Evolutionary conservation across 2,329 filamentous ascomycete species (phyloP).

Genomic region (Penicillium sp.): DNA sequence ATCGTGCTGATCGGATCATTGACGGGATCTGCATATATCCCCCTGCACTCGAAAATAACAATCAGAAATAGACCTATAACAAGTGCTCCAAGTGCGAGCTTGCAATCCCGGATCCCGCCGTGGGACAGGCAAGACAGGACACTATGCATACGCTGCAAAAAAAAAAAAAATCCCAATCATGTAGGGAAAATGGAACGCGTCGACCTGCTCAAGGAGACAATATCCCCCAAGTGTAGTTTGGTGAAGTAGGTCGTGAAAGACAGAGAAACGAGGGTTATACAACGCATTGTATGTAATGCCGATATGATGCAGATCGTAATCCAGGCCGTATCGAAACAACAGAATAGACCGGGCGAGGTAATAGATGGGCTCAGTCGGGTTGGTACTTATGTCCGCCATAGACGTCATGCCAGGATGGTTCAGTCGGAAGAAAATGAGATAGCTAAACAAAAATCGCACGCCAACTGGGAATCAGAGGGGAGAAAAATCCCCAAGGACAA

Average conservation of each 20-base stretch:
- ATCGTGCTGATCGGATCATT: neutral
- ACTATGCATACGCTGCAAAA: slow-evolving; percentile 18
- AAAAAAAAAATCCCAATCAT: neutral
- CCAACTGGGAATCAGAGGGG: neutral
- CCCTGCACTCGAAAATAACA: neutral
- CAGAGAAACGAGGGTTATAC: slow-evolving; percentile 25
- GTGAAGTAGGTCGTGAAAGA: slow-evolving; percentile 3
- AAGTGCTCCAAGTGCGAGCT: slow-evolving; percentile 28
- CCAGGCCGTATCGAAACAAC: slow-evolving; percentile 30
- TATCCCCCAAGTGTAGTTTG: slow-evolving; percentile 4
- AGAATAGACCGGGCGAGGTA: slow-evolving; percentile 17
- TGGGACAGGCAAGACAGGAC: slow-evolving; percentile 12
- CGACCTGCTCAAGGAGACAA: neutral
- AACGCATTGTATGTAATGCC: slow-evolving; percentile 23
- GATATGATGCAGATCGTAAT: slow-evolving; percentile 34
- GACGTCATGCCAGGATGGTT: neutral
- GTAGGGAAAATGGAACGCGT: neutral
- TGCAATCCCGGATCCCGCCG: slow-evolving; percentile 30
- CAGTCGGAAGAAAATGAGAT: neutral
- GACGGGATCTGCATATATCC: neutral
- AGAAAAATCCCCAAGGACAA: neutral
- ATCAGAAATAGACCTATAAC: slow-evolving; percentile 14
- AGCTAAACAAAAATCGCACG: slow-evolving; percentile 1
- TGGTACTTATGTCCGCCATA: neutral
- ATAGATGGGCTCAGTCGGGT: neutral